Base-by-base conservation (phyloP, 1,139 yeast species). In the Blastobotrys illinoisensis region DNA sequence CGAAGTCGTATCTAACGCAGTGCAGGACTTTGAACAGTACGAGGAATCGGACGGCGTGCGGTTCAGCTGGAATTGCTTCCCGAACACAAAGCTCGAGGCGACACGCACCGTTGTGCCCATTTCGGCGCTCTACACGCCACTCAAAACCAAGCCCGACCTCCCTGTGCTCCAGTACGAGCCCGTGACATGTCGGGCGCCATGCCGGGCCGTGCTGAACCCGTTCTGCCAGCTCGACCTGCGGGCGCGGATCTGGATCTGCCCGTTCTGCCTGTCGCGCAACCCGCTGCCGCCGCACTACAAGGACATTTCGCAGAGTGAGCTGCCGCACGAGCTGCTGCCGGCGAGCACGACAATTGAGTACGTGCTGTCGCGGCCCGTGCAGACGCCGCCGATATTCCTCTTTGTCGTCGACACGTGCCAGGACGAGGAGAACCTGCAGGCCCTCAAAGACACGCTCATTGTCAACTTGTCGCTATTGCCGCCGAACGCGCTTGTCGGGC, bases 321-420 rank as follows among this genome's bases (percentile, higher is more conserved):
- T 91, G 67, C 99, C 99, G 45, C 77, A 88, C 61, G 99, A 95
- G 74, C 80, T 93, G 67, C 82, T 85, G 62, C 83, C 87, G 9
- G 74, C 78, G 52, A 79, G 88, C 61, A 82, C 96, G n/a, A 88
- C 98, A 19, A 86, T 91, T 60, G 99, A 93, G 74, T 93, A 95
- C 70, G 83, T 91, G 59, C 81, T 95, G 48, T 81, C 88, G 32
- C 83, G 96, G 68, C 97, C 97, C 2, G 95, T 87, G 19, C 88
- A 83, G 64, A 81, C 83, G 57, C 97, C 98, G 14, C 99, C 99
- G n/a, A 82, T 91, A 59, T 93, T 91, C 71, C 75, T 90, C 61
- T 89, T 89, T 69, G 95, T 90, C 40, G 85, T 93, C 63, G 99
- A 93, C 71, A 77, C 91, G 60, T 93, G 99, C 69, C 97, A 95